A percentile compares a stretch with the other conserved stretches of the same genome.
Evolutionary conservation across 768 basidiomycete species (phyloP).

Genomic region (Pleurotus platypus): DNA sequence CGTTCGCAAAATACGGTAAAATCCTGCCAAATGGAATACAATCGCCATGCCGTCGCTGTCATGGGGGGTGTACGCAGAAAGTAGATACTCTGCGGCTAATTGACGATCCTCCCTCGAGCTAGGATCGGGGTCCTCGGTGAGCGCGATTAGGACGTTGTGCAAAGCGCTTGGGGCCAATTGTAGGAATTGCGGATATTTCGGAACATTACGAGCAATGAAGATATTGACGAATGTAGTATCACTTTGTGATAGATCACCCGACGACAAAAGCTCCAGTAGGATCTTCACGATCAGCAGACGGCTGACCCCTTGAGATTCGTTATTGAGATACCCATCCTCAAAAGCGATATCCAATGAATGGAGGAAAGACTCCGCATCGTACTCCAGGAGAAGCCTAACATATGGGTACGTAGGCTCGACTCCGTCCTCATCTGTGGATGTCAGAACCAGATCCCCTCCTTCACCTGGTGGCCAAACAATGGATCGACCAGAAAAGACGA

Average conservation of each 20-base stretch:
- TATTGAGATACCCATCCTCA: slow-evolving; percentile 89
- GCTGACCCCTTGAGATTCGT: slow-evolving; percentile 58
- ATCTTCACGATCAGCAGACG: slow-evolving; percentile 83
- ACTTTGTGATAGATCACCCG: slow-evolving; percentile 46
- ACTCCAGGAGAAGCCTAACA: slow-evolving; percentile 73
- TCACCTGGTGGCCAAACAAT: slow-evolving; percentile 73
- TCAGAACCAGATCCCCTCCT: slow-evolving; percentile 70
- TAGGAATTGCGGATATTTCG: slow-evolving; percentile 92
- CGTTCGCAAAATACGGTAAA: slow-evolving; percentile 84
- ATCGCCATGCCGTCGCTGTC: slow-evolving; percentile 62
- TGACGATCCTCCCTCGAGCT: slow-evolving; percentile 92
- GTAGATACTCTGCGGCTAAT: slow-evolving; percentile 88
- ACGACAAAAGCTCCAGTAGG: slow-evolving; percentile 72
- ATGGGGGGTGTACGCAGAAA: slow-evolving; percentile 88
- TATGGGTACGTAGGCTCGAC: slow-evolving; percentile 89
- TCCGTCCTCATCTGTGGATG: slow-evolving; percentile 70
- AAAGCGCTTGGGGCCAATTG: slow-evolving; percentile 62
- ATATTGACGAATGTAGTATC: slow-evolving; percentile 89
- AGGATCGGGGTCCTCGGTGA: slow-evolving; percentile 71
- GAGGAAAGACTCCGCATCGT: slow-evolving; percentile 92
- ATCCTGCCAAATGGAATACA: slow-evolving; percentile 80
- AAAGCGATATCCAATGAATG: slow-evolving; percentile 94
- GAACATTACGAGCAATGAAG: slow-evolving; percentile 93
- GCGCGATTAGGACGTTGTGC: slow-evolving; percentile 71
- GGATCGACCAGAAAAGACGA: slow-evolving; percentile 82